Percentiles rank a stretch among this genome's conserved stretches.
Evolutionary conservation across 345 rosid genomes (phyloP).

Genomic region (Euphorbia peplus): DNA sequence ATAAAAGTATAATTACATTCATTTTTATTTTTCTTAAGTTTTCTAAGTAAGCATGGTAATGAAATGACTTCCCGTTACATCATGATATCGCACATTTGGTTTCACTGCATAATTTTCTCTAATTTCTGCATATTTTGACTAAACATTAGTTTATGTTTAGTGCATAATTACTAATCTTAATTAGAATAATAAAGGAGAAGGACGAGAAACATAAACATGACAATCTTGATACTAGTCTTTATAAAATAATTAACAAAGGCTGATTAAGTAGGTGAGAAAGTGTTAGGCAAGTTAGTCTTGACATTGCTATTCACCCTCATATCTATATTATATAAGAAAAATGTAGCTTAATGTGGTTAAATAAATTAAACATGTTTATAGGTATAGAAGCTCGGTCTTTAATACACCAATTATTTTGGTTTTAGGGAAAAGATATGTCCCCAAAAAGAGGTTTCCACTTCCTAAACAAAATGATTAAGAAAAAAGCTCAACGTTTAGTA

Average conservation of each 20-base stretch:
- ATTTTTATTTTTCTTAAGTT: no score
- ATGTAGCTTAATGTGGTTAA: constrained; percentile 11
- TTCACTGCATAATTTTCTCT: no score
- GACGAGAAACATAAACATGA: not conserved
- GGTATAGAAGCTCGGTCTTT: constrained; percentile 15
- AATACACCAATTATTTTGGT: not conserved
- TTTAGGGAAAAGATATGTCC: constrained; percentile 12
- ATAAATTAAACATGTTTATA: constrained; percentile 9
- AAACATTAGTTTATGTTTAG: not conserved
- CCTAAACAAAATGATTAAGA: constrained; percentile 8
- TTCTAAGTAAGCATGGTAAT: no score
- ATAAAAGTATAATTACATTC: no score
- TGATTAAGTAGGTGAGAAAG: constrained; percentile 7
- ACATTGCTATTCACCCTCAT: constrained; percentile 8
- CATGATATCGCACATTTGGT: no score
- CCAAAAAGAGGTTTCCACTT: constrained; percentile 5
- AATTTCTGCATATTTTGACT: not conserved
- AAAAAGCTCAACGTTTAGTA: not conserved
- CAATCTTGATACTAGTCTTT: not conserved
- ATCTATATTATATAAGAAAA: no score
- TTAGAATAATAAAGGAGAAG: not conserved
- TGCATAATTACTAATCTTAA: not conserved
- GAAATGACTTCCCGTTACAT: no score
- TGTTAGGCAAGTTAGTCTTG: constrained; percentile 27
- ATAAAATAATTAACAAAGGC: constrained; percentile 1